Evolutionary conservation across 768 basidiomycete species (phyloP).

Genomic region (Jaapia argillacea): DNA sequence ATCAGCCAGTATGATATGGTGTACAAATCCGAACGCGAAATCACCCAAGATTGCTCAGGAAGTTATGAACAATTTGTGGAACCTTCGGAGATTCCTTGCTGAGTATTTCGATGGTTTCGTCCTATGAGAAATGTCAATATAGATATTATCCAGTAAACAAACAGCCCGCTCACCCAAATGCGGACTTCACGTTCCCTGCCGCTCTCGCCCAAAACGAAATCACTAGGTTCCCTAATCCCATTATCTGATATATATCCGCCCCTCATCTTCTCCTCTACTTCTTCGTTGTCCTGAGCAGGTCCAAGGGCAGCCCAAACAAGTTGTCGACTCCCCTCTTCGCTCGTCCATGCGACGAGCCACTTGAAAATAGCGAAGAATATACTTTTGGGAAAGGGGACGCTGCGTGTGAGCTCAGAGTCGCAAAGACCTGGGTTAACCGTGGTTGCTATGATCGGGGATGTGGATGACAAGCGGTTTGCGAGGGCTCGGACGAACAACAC

Average conservation of each 20-base stretch:
- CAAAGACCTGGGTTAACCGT: background rate
- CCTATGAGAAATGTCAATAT: too few species aligned
- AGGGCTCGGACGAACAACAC: background rate
- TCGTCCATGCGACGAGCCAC: background rate
- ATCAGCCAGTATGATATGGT: too few species aligned
- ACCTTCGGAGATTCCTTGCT: too few species aligned
- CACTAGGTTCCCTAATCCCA: background rate
- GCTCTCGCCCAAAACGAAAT: background rate
- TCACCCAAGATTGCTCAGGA: too few species aligned
- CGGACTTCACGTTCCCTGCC: background rate
- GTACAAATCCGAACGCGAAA: too few species aligned
- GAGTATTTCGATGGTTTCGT: too few species aligned
- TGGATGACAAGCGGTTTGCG: background rate
- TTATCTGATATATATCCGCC: background rate
- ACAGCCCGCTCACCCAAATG: background rate
- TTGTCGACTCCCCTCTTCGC: background rate
- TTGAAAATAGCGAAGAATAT: background rate
- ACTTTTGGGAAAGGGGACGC: background rate
- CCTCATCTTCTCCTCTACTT: background rate
- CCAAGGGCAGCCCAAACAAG: background rate
- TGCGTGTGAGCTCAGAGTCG: background rate
- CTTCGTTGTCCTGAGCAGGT: too few species aligned
- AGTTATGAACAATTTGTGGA: too few species aligned
- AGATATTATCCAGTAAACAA: too few species aligned
- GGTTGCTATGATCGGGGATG: background rate